Conservation (phyloP, 257 asterid genomes). For the Solanum megistacrolobum region DNA sequence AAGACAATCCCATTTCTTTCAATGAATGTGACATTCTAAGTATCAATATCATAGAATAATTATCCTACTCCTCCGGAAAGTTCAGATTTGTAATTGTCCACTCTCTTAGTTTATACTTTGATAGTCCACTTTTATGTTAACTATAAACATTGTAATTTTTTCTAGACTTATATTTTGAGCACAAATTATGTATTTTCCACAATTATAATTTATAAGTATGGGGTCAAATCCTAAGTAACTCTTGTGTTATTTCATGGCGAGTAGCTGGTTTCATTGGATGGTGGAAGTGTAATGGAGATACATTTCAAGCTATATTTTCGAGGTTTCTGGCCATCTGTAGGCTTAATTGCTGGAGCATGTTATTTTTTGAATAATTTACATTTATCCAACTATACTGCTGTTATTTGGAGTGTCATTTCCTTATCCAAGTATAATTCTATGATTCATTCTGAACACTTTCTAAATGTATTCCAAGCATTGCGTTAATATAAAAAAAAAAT, state of each 20-base stretch:
- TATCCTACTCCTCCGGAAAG: background rate
- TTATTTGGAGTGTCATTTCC: background rate
- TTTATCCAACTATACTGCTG: background rate
- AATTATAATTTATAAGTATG: background rate
- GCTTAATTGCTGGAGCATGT: background rate
- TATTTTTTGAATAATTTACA: background rate
- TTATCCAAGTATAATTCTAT: background rate
- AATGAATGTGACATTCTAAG: background rate
- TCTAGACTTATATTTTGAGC: background rate
- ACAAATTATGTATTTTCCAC: background rate
- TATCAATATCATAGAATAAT: background rate
- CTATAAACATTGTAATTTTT: background rate
- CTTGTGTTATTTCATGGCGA: background rate
- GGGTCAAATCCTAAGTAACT: background rate
- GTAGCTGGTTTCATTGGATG: background rate
- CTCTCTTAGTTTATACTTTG: background rate
- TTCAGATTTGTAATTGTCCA: background rate
- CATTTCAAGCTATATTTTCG: background rate
- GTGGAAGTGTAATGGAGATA: background rate
- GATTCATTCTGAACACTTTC: background rate
- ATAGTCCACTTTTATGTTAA: background rate
- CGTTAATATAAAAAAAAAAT: background rate
- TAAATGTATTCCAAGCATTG: background rate
- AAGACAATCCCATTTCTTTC: background rate
- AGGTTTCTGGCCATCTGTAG: background rate